Conservation (phyloP, 164 flowering plant species). For the Vitis labrusca region DNA sequence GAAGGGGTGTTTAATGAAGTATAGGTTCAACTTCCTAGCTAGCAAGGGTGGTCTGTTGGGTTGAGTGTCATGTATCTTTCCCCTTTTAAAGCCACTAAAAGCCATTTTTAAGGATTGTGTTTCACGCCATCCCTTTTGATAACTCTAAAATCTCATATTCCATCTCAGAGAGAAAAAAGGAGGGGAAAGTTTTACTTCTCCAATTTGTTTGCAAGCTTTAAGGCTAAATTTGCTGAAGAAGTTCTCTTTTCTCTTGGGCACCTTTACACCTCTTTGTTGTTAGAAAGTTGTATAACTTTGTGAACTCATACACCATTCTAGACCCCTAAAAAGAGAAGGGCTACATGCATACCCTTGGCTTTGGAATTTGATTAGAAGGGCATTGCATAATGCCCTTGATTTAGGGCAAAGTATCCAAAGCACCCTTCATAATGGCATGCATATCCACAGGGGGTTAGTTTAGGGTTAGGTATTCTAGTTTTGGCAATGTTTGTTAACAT, state of each 20-base stretch:
- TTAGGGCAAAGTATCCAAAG: no score
- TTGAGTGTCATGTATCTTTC: not conserved
- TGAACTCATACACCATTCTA: not conserved
- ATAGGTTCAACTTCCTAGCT: constrained; percentile 4
- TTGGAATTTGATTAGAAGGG: no score
- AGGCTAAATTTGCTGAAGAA: constrained; percentile 23
- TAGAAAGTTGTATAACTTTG: constrained; percentile 1
- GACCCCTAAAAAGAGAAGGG: not conserved
- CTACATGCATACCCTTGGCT: no score
- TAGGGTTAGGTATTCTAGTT: no score
- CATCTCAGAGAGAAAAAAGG: not conserved
- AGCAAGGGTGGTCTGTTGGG: constrained; percentile 9
- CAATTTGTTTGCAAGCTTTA: constrained; percentile 23
- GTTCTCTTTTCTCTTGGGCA: not conserved
- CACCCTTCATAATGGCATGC: no score
- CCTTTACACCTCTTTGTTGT: constrained; percentile 12
- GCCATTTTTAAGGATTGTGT: constrained; percentile 14
- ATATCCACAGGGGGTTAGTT: no score
- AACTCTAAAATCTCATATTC: not conserved
- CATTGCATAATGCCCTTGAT: no score
- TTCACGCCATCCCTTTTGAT: constrained; percentile 17
- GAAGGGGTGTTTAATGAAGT: not conserved
- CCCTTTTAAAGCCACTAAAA: constrained; percentile 17
- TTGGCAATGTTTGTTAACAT: no score
- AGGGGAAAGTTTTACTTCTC: constrained; percentile 13